Percentiles rank a stretch among this genome's conserved stretches.
Evolutionary conservation across 2,329 filamentous ascomycete species (phyloP).

Genomic region (Polychaeton citri): DNA sequence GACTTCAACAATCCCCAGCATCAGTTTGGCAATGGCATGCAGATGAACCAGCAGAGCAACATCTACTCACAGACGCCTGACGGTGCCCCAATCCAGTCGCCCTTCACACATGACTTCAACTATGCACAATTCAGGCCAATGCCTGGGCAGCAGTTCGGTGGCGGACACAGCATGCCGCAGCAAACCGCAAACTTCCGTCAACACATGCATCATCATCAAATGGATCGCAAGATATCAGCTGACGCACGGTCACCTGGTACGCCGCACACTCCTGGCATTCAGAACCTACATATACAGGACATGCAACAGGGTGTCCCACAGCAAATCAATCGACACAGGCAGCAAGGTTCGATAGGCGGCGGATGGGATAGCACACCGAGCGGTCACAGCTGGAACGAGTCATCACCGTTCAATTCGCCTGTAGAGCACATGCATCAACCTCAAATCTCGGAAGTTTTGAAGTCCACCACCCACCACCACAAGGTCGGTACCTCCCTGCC

Average conservation of each 20-base stretch:
- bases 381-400: constrained; percentile 63
- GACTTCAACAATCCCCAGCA: constrained; percentile 20
- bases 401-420: constrained; percentile 84
- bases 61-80: constrained; percentile 87
- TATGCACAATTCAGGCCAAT: constrained; percentile 60
- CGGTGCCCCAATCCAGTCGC: constrained; percentile 81
- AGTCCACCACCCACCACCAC: constrained; percentile 57
- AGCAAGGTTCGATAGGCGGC: constrained; percentile 30
- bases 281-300: constrained; percentile 48
- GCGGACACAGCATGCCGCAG: constrained; percentile 19
- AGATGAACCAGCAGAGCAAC: constrained; percentile 50
- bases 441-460: constrained; percentile 79
- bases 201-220: constrained; percentile 24
- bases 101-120: constrained; percentile 65
- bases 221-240: constrained; percentile 48
- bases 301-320: constrained; percentile 41
- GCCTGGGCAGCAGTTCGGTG: constrained; percentile 40
- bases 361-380: constrained; percentile 78
- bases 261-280: constrained; percentile 68
- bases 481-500: constrained; percentile 54
- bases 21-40: constrained; percentile 15
- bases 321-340: constrained; percentile 42
- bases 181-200: constrained; percentile 13
- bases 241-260: constrained; percentile 70
- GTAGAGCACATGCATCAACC: constrained; percentile 55